Evolutionary conservation across 169 alveolate species (phyloP).

Genomic region (Theileria luwenshuni): DNA sequence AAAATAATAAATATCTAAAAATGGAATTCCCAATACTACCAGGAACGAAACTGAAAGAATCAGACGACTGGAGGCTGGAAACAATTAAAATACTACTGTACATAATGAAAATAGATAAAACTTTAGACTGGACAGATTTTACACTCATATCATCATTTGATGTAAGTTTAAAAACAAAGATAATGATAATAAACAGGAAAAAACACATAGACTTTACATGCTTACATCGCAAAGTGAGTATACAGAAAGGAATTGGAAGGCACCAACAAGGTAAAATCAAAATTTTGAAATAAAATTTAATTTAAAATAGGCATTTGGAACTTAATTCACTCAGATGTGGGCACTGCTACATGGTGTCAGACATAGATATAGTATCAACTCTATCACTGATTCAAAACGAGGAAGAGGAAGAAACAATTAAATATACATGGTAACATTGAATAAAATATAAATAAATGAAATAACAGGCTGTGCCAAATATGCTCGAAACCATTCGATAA

Average conservation of each 20-base stretch:
- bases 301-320: conserved; percentile 59
- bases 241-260: conserved; percentile 65
- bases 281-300: conserved; percentile 47
- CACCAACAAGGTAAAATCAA: conserved; percentile 64
- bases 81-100: conserved; percentile 70
- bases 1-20: conserved; percentile 57
- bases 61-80: conserved; percentile 73
- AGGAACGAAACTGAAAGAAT: conserved; percentile 60
- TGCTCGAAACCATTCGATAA: conserved; percentile 35
- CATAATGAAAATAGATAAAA: conserved; percentile 71
- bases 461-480: conserved; percentile 46
- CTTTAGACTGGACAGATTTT: conserved; percentile 52
- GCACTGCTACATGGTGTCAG: conserved; percentile 72
- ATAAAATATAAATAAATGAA: conserved; percentile 16
- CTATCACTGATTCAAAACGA: conserved; percentile 63
- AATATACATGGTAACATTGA: conserved; percentile 57
- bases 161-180: conserved; percentile 37
- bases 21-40: conserved; percentile 73
- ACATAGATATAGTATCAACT: conserved; percentile 71
- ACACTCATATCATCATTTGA: conserved; percentile 45
- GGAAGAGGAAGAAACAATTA: conserved; percentile 49
- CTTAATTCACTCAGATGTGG: conserved; percentile 66
- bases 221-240: conserved; percentile 76
- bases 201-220: conserved; percentile 68
- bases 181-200: conserved; percentile 55